Conservation (phyloP, 1,284 basidiomycete species). For the Trametes polyzona region DNA sequence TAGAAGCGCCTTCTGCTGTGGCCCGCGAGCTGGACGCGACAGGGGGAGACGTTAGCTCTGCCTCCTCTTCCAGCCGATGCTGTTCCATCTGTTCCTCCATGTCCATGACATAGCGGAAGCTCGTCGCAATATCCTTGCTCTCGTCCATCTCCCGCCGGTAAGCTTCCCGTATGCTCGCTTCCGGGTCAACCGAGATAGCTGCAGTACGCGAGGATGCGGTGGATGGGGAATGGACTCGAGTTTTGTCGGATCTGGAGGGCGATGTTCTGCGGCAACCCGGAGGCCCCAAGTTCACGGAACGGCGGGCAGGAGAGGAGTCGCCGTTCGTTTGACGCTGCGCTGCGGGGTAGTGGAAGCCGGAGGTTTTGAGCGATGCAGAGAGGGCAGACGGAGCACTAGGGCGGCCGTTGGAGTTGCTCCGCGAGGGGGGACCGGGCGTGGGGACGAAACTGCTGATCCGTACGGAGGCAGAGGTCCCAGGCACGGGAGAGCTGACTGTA, state of each 20-base stretch:
- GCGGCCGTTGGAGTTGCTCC: conserved; percentile 40
- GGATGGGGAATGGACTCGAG: conserved; percentile 30
- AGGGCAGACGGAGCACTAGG: conserved; percentile 58
- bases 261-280: conserved; percentile 12
- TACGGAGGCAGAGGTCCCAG: conserved; percentile 39
- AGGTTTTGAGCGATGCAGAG: conserved; percentile 68
- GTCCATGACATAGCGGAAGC: conserved; percentile 65
- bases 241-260: conserved; percentile 15
- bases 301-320: conserved; percentile 3
- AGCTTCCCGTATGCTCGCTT: conserved; percentile 41
- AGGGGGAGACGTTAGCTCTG: conserved; percentile 9
- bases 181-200: conserved; percentile 28
- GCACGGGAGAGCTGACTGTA: conserved; percentile 11
- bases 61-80: conserved; percentile 17
- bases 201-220: conserved; percentile 34
- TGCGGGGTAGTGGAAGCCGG: conserved; percentile 60
- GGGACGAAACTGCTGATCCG: conserved; percentile 63
- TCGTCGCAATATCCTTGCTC: conserved; percentile 64
- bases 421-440: conserved; percentile 41
- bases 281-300: conserved; percentile 19
- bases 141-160: conserved; percentile 66
- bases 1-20: background rate
- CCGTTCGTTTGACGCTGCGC: conserved; percentile 28
- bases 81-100: conserved; percentile 61
- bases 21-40: conserved; percentile 12